Conservation (phyloP, 1,284 basidiomycete genomes). For the Pyrrhoderma lamaoense region DNA sequence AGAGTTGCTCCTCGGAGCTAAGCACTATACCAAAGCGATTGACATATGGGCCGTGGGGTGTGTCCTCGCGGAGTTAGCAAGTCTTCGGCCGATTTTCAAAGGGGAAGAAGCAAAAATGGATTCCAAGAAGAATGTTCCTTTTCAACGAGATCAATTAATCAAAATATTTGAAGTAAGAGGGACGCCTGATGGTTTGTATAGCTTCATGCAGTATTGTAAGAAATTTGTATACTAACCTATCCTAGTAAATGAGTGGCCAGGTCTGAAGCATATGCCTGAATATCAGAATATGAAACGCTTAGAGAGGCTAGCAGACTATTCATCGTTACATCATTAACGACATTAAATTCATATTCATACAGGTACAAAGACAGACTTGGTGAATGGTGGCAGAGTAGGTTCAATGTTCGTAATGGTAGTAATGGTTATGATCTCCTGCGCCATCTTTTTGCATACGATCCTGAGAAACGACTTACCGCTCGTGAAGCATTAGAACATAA, state of each 20-base stretch:
- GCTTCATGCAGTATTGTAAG: neutral
- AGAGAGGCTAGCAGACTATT: conserved; percentile 48
- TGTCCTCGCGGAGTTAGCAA: conserved; percentile 92
- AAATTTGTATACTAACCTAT: neutral
- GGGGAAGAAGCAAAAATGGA: conserved; percentile 98
- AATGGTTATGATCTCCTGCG: conserved; percentile 80
- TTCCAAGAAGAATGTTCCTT: conserved; percentile 87
- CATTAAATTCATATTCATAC: conserved; percentile 6
- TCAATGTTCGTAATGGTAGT: conserved; percentile 44
- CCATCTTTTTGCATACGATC: conserved; percentile 85
- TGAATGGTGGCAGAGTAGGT: conserved; percentile 76
- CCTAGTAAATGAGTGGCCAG: conserved; percentile 62
- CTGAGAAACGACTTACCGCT: conserved; percentile 79
- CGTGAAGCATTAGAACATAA: conserved; percentile 74
- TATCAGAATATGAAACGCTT: conserved; percentile 78
- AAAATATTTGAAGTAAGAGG: conserved; percentile 96
- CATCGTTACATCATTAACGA: conserved; percentile 19
- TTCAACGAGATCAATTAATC: conserved; percentile 89
- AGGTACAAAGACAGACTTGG: conserved; percentile 63
- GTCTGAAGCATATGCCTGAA: conserved; percentile 83
- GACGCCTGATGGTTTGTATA: conserved; percentile 63
- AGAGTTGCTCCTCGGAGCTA: conserved; percentile 89
- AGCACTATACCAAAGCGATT: conserved; percentile 94
- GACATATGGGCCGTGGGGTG: conserved; percentile 97
- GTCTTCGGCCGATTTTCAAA: conserved; percentile 95